Conservation (phyloP, 805 yeast genomes). For the Sungouiozyma ichnusensis region DNA sequence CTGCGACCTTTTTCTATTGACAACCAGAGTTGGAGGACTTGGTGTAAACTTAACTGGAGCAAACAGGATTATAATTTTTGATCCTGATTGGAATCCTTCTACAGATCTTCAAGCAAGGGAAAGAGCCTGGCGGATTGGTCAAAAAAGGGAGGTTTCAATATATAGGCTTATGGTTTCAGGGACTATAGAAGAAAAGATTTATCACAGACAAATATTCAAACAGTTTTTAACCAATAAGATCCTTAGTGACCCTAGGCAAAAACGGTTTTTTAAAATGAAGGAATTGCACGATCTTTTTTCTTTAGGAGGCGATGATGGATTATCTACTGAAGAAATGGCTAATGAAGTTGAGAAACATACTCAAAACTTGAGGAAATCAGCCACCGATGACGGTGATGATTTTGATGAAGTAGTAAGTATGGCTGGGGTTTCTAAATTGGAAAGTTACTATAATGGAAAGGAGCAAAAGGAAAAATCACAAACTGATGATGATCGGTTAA, state of each 20-base stretch:
- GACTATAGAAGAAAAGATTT: conserved; percentile 91
- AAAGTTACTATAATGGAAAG: conserved; percentile 45
- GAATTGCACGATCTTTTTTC: conserved; percentile 86
- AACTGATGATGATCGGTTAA: conserved; percentile 50
- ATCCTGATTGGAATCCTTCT: conserved; percentile 98
- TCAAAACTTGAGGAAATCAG: conserved; percentile 22
- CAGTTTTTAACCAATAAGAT: conserved; percentile 90
- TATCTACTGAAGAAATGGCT: conserved; percentile 27
- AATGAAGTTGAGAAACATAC: conserved; percentile 55
- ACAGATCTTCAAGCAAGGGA: conserved; percentile 96
- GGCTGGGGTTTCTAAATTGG: conserved; percentile 65
- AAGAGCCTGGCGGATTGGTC: conserved; percentile 95
- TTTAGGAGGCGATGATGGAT: conserved; percentile 56
- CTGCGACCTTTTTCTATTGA: conserved; percentile 60
- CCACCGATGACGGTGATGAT: conserved; percentile 48
- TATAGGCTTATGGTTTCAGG: conserved; percentile 91
- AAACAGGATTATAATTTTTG: conserved; percentile 83
- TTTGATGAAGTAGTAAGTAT: conserved; percentile 52
- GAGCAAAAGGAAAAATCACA: conserved; percentile 32
- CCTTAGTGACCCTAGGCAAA: conserved; percentile 88
- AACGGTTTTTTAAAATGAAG: conserved; percentile 83
- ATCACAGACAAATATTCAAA: conserved; percentile 93
- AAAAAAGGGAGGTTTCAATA: conserved; percentile 81
- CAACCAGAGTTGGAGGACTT: conserved; percentile 93
- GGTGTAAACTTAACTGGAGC: conserved; percentile 95